These are phyloP conservation scores for Stemphylium lycopersici DNA, from an alignment of 2,329 filamentous ascomycete genomes.

Conservation along the genomic window DNA sequence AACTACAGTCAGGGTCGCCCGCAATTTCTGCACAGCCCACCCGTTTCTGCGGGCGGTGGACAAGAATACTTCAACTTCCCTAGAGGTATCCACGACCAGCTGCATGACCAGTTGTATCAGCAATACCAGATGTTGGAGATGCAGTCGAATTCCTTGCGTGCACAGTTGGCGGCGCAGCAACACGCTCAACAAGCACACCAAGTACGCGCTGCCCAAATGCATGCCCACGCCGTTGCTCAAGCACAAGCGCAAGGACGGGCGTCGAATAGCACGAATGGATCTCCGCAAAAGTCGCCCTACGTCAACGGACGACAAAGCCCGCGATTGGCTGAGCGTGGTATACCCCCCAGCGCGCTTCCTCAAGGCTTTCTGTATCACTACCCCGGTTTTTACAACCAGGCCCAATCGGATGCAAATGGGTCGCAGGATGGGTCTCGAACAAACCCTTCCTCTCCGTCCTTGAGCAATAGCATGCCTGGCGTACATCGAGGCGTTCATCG, in stretches of 20 bases:
- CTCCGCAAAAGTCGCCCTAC: slow-evolving; percentile 49
- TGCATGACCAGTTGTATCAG: slow-evolving; percentile 57
- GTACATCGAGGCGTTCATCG: slow-evolving; percentile 52
- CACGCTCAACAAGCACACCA: slow-evolving; percentile 49
- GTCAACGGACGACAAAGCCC: slow-evolving; percentile 43
- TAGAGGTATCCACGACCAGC: slow-evolving; percentile 48
- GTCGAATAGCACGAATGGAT: slow-evolving; percentile 46
- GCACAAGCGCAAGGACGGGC: slow-evolving; percentile 43
- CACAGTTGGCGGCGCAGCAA: slow-evolving; percentile 46
- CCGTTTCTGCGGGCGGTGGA: slow-evolving; percentile 42
- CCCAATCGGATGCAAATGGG: slow-evolving; percentile 43
- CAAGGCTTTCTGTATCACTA: slow-evolving; percentile 56
- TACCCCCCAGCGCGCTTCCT: slow-evolving; percentile 40
- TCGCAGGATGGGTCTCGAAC: slow-evolving; percentile 54
- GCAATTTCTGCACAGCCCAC: slow-evolving; percentile 52
- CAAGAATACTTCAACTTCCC: slow-evolving; percentile 55
- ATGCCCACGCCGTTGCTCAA: slow-evolving; percentile 46
- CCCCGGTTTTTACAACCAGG: slow-evolving; percentile 50
- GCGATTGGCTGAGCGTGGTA: slow-evolving; percentile 35
- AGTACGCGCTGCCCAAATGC: slow-evolving; percentile 44
- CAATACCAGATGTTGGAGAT: slow-evolving; percentile 56
- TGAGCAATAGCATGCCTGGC: slow-evolving; percentile 52
- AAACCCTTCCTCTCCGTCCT: slow-evolving; percentile 57
- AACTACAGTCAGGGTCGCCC: slow-evolving; percentile 51
- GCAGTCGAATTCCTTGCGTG: slow-evolving; percentile 46